A percentile compares a stretch with the other conserved stretches of the same genome.
Conservation (phyloP, 345 rosid genomes). For the Syzygium grande region DNA sequence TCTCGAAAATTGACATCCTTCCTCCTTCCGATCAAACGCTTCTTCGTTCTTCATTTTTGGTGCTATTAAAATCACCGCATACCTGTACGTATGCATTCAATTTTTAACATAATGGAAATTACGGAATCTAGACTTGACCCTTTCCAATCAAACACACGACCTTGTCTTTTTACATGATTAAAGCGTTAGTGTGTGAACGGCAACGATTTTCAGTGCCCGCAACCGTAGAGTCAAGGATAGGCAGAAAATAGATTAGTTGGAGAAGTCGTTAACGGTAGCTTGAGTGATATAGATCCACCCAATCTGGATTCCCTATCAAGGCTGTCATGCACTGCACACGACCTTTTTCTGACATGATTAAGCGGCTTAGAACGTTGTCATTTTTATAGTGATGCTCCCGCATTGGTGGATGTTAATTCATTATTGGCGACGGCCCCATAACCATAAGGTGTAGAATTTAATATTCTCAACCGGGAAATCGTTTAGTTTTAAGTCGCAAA, state of each 20-base stretch:
- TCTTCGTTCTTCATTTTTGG: neutral
- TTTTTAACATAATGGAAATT: no score
- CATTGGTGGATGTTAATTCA: neutral
- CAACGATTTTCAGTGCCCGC: neutral
- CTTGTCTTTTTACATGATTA: neutral
- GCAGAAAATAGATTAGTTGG: neutral
- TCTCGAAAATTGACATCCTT: neutral
- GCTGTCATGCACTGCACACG: no score
- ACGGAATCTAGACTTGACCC: no score
- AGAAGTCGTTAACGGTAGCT: neutral
- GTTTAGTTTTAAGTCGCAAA: neutral
- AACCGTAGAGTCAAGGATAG: no score
- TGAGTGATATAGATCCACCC: neutral
- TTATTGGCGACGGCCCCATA: no score
- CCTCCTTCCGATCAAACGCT: neutral
- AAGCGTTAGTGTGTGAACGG: neutral
- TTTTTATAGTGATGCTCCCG: neutral
- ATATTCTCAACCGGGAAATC: neutral
- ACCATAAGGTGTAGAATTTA: neutral
- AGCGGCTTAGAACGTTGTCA: neutral
- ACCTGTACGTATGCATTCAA: no score
- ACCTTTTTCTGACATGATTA: no score
- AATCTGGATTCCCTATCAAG: neutral
- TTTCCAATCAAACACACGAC: neutral
- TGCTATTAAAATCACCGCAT: neutral